Conservation (phyloP, 2,329 filamentous ascomycete genomes). For the Clarireedia sp. region DNA sequence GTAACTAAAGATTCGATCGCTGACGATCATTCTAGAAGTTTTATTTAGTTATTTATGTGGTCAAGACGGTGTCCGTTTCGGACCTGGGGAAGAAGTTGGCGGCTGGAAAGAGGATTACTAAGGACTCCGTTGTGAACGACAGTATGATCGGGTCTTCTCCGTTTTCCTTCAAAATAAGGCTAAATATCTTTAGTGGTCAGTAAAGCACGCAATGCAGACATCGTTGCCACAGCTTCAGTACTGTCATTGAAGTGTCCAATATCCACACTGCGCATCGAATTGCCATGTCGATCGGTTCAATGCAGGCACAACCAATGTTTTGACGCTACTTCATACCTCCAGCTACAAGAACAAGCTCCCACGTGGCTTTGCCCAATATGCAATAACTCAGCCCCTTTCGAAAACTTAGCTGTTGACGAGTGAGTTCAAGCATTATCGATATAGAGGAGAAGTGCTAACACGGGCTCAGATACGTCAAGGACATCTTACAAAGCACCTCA, state of each 20-base stretch:
- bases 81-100: constrained; percentile 63
- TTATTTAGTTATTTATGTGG: constrained; percentile 66
- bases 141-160: constrained; percentile 45
- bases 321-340: constrained; percentile 83
- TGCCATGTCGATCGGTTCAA: constrained; percentile 69
- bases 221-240: constrained; percentile 79
- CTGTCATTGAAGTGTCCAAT: constrained; percentile 90
- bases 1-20: background rate
- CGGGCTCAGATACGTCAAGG: constrained; percentile 64
- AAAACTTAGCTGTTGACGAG: constrained; percentile 80
- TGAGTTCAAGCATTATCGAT: constrained; percentile 37
- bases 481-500: constrained; percentile 71
- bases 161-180: background rate
- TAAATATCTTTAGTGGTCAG: constrained; percentile 55
- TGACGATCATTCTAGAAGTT: constrained; percentile 49
- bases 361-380: constrained; percentile 97
- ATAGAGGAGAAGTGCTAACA: constrained; percentile 11
- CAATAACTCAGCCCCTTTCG: constrained; percentile 73
- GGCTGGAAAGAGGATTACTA: constrained; percentile 63
- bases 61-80: constrained; percentile 62
- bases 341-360: constrained; percentile 90
- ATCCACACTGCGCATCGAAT: constrained; percentile 71
- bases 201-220: constrained; percentile 78
- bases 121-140: constrained; percentile 73
- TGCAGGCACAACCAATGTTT: constrained; percentile 95